Evolutionary conservation across 2,329 filamentous ascomycete species (phyloP), one percentile per base, ranked within the genome.

Genomic region (Zarea fungicola): DNA sequence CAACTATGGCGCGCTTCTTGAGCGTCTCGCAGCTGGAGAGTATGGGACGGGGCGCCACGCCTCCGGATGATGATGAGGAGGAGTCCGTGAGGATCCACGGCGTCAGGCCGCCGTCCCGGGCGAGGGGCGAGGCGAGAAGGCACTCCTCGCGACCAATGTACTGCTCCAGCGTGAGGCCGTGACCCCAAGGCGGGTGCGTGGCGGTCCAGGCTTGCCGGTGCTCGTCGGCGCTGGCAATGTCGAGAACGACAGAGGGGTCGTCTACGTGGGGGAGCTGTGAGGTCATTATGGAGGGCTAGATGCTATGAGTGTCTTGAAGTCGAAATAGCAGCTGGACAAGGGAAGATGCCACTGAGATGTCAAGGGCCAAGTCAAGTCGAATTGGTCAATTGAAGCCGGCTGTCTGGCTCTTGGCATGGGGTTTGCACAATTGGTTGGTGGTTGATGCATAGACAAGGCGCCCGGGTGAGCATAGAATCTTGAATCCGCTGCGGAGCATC

Each of bases 11-110:
- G 25, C 70, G 71, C 65, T 86, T 86, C 52, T 75, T 74, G 45
- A 84, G 70, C 9, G 78, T 77, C 65, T 87, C 84, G 62, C 82
- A 85, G 23, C 77, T 79, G 3, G 81, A 80, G 19, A 85, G 73
- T 23, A 87, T 69, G 5, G 74, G 77, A 22, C 79, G 73, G 16
- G 65, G 55, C 22, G 70, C 62, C 0, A 70, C 67, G 2, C 53
- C 64, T 53, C 41, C 64, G 52, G 32, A 58, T 48, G n/a, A n/a
- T n/a, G n/a, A n/a, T n/a, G n/a, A n/a, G n/a, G n/a, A n/a, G n/a
- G 43, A 56, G 49, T 78, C 70, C 4, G 81, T 83, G 25, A 87
- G 73, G 48, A 87, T 76, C 84, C 84, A 87, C 55, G 77, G 72
- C 11, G 74, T 75, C 52, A 85, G 69, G 32, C 83, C 81, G 32